These are phyloP conservation scores for Puccinia triticina DNA, from an alignment of 1,284 basidiomycete genomes.

Conservation along the genomic window DNA sequence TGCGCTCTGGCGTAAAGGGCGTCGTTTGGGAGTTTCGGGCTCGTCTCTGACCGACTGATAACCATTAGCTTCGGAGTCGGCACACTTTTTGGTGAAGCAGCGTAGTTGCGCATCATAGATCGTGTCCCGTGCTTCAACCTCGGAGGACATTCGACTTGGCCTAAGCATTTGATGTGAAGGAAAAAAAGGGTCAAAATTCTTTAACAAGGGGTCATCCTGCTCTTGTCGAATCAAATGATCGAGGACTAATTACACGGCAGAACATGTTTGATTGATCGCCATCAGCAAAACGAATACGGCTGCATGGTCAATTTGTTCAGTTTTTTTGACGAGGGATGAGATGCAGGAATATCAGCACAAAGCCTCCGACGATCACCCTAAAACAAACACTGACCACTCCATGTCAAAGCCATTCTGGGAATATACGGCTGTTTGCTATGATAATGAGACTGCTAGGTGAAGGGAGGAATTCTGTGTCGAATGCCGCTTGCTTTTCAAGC, in stretches of 20 bases:
- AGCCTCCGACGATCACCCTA: background rate
- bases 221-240: background rate
- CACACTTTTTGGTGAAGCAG: background rate
- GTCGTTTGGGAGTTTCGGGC: background rate
- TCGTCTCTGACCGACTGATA: background rate
- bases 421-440: background rate
- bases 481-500: too few relatives aligned
- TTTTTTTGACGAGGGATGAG: background rate
- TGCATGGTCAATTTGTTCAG: background rate
- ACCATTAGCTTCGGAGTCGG: background rate
- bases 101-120: background rate
- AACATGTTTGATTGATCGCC: background rate
- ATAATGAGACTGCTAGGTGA: too few relatives aligned
- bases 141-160: background rate
- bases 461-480: too few relatives aligned
- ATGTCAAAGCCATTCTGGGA: background rate
- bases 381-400: conserved; percentile 1
- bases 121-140: background rate
- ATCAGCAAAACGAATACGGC: background rate
- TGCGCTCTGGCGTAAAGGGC: conserved; percentile 10
- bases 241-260: background rate
- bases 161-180: background rate
- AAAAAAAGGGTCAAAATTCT: background rate
- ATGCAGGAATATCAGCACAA: background rate
- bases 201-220: background rate